Conservation (phyloP, 148 eudicot species). For the Selenicereus undatus region DNA sequence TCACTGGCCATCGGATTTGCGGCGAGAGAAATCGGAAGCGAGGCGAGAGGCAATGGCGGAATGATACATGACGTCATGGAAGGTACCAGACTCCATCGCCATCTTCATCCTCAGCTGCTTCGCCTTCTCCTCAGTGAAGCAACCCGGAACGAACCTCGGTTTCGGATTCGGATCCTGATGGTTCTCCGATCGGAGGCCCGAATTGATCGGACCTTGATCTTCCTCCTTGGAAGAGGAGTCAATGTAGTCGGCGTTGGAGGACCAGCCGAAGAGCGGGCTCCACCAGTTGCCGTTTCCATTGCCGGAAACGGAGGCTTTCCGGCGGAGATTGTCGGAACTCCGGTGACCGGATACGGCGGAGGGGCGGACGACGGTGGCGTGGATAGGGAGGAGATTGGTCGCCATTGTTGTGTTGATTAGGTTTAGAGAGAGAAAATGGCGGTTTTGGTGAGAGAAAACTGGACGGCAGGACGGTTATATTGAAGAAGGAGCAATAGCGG, state of each 20-base stretch:
- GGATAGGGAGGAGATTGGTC: slow-evolving; percentile 36
- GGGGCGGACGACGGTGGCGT: slow-evolving; percentile 26
- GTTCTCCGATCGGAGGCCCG: not conserved
- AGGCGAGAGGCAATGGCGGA: slow-evolving; percentile 80
- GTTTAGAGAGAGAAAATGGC: slow-evolving; percentile 15
- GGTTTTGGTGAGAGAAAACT: not conserved
- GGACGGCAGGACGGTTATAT: not conserved
- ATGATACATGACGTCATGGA: slow-evolving; percentile 79
- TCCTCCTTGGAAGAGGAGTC: slow-evolving; percentile 4
- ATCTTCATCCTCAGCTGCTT: slow-evolving; percentile 45
- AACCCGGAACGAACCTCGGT: slow-evolving; percentile 37
- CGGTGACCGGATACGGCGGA: slow-evolving; percentile 27
- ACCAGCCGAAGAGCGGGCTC: slow-evolving; percentile 65
- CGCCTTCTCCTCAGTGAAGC: slow-evolving; percentile 78
- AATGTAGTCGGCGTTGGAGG: slow-evolving; percentile 65
- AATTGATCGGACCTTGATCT: not conserved
- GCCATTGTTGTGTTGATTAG: slow-evolving; percentile 35
- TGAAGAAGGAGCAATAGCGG: slow-evolving; percentile 21
- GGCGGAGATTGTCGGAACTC: slow-evolving; percentile 23
- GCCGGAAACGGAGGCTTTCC: slow-evolving; percentile 20
- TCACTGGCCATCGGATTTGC: not conserved
- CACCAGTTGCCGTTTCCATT: slow-evolving; percentile 43
- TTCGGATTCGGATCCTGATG: slow-evolving; percentile 1
- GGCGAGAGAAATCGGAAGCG: slow-evolving; percentile 48
- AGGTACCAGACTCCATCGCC: slow-evolving; percentile 47